phyloP scores from a whole-genome alignment of 2,329 filamentous ascomycete species.

The Pestalotiopsis sp. region DNA sequence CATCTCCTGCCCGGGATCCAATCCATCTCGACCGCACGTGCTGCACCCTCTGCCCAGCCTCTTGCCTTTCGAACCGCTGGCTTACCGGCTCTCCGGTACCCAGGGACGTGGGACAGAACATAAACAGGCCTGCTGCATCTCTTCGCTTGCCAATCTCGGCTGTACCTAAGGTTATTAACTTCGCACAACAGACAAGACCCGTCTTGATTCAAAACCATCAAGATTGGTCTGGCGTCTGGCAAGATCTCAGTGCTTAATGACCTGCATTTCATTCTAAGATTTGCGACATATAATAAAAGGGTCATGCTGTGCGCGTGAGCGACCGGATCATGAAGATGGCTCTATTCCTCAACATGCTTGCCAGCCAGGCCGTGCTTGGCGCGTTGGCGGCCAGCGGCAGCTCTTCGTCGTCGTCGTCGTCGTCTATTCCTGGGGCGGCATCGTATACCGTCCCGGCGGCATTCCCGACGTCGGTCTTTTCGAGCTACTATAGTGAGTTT shows the following conservation, averaged over 20 bases:
- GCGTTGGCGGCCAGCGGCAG: constrained; percentile 1
- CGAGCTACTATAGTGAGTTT: constrained; percentile 45
- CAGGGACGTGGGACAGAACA: neutral
- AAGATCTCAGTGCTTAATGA: neutral
- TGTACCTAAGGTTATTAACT: neutral
- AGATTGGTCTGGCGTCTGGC: neutral
- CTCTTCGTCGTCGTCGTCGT: neutral
- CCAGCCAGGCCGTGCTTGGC: constrained; percentile 1
- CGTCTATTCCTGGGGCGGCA: constrained; percentile 30
- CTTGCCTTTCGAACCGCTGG: neutral
- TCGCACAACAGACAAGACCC: neutral
- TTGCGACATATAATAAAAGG: neutral
- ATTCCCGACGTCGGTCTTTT: constrained; percentile 51
- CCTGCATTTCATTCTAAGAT: neutral
- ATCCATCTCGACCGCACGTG: neutral
- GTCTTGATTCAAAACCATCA: neutral
- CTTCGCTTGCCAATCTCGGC: neutral
- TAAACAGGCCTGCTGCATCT: neutral
- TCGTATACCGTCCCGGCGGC: constrained; percentile 43
- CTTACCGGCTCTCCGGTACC: neutral
- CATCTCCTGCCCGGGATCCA: too few species aligned
- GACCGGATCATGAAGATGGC: neutral
- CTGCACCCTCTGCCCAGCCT: neutral
- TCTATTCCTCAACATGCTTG: neutral
- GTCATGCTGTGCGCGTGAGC: neutral